phyloP scores from a whole-genome alignment of 345 rosid species.

The Acer campestre region DNA sequence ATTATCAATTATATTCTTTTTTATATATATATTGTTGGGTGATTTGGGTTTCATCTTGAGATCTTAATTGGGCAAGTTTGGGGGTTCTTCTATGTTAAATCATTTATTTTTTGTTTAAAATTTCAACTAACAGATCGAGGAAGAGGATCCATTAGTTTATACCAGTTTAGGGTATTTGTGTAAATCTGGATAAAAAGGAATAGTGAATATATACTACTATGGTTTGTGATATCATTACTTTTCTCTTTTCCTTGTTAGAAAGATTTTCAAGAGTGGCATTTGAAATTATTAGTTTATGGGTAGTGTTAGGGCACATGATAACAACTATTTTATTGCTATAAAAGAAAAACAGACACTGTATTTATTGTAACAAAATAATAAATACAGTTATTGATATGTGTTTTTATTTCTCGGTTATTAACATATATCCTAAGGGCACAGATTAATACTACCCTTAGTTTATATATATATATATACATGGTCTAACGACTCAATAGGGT shows the following conservation, averaged over 20 bases:
- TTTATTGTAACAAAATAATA: too few relatives aligned
- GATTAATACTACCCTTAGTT: too few relatives aligned
- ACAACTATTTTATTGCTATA: too few relatives aligned
- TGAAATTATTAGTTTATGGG: neutral
- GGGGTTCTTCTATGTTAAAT: conserved; percentile 36
- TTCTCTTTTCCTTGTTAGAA: neutral
- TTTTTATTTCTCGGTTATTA: too few relatives aligned
- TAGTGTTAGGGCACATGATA: too few relatives aligned
- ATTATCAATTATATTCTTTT: conserved; percentile 19
- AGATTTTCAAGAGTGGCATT: conserved; percentile 16
- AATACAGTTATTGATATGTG: too few relatives aligned
- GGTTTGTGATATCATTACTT: conserved; percentile 25
- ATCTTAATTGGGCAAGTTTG: conserved; percentile 31
- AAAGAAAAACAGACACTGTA: too few relatives aligned
- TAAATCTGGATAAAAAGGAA: conserved; percentile 33
- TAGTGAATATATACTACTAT: conserved; percentile 31
- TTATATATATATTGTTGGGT: conserved; percentile 29
- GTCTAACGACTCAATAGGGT: too few relatives aligned
- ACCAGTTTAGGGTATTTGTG: conserved; percentile 34
- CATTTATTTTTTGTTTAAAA: conserved; percentile 19
- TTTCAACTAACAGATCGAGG: conserved; percentile 34
- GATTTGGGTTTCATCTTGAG: conserved; percentile 41
- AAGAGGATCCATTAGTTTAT: conserved; percentile 33
- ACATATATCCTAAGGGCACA: too few relatives aligned
- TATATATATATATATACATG: too few relatives aligned